Conservation (phyloP, 306 rosid genomes). For the Rosa multiflora region DNA sequence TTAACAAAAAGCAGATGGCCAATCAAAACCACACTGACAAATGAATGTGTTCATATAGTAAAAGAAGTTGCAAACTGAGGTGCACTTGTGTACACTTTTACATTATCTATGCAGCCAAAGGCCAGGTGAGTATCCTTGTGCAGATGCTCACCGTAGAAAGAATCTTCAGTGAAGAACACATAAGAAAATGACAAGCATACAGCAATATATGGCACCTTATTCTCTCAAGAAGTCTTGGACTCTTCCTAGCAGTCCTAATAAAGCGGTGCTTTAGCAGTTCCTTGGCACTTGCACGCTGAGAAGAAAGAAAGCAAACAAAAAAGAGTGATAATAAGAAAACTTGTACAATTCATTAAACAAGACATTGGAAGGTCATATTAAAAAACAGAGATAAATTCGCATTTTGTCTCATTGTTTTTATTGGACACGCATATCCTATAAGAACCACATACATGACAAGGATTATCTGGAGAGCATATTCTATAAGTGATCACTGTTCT, state of each 20-base stretch:
- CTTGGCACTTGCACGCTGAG: constrained; percentile 96
- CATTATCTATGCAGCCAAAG: constrained; percentile 8
- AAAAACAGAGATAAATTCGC: not conserved
- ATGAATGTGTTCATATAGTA: constrained; percentile 16
- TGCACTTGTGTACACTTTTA: constrained; percentile 9
- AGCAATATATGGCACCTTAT: constrained; percentile 54
- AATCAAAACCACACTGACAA: constrained; percentile 21
- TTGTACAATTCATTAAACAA: not conserved
- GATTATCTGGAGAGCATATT: not conserved
- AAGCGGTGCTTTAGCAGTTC: constrained; percentile 93
- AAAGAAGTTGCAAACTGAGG: constrained; percentile 5
- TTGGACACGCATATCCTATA: not conserved
- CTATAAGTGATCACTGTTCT: not conserved
- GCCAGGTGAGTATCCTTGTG: constrained; percentile 15
- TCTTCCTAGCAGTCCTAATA: constrained; percentile 84
- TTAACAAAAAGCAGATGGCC: constrained; percentile 31
- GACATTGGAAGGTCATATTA: not conserved
- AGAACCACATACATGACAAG: not conserved
- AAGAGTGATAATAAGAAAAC: constrained; percentile 3
- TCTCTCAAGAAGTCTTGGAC: constrained; percentile 88
- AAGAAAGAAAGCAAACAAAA: constrained; percentile 31
- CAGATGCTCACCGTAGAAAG: constrained; percentile 1
- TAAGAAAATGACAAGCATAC: not conserved
- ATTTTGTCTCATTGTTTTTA: not conserved
- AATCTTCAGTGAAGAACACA: not conserved